Conservation (phyloP, 306 rosid species). For the Pterocarpus santalinus region DNA sequence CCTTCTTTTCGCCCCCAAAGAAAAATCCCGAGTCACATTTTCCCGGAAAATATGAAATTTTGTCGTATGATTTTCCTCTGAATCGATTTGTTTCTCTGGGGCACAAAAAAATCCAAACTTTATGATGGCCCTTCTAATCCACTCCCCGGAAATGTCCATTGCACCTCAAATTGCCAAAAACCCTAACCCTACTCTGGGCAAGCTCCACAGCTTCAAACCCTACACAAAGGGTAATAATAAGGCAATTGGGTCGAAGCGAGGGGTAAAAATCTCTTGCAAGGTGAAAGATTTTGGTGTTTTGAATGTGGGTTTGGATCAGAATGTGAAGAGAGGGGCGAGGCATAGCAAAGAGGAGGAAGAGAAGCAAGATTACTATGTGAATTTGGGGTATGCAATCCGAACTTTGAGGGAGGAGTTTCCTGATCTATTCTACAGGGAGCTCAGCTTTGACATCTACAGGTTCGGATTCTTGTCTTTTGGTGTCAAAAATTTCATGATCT, state of each 20-base stretch:
- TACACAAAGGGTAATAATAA: conserved; percentile 28
- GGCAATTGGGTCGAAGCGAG: conserved; percentile 48
- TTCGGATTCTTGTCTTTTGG: conserved; percentile 20
- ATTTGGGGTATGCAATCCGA: conserved; percentile 85
- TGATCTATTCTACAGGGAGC: conserved; percentile 74
- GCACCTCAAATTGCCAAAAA: conserved; percentile 42
- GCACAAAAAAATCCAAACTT: neutral
- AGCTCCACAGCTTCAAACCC: conserved; percentile 52
- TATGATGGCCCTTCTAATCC: conserved; percentile 69
- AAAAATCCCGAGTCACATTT: conserved; percentile 22
- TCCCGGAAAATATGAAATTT: conserved; percentile 26
- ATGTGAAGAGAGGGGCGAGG: conserved; percentile 55
- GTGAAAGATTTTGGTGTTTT: conserved; percentile 51
- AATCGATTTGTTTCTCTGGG: neutral
- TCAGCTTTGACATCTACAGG: conserved; percentile 79
- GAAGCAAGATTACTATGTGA: conserved; percentile 78
- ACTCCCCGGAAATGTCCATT: conserved; percentile 56
- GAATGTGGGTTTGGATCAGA: conserved; percentile 46
- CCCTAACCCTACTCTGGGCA: conserved; percentile 48
- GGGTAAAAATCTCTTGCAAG: conserved; percentile 45
- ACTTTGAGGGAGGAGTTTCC: conserved; percentile 85
- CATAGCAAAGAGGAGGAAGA: conserved; percentile 78
- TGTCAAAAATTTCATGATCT: conserved; percentile 1
- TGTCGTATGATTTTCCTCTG: conserved; percentile 34
- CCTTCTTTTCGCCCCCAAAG: neutral